A percentile compares a stretch with the other conserved stretches of the same genome.
Evolutionary conservation across 169 alveolate genomes (phyloP).

Genomic region (Cyclospora cayetanensis): DNA sequence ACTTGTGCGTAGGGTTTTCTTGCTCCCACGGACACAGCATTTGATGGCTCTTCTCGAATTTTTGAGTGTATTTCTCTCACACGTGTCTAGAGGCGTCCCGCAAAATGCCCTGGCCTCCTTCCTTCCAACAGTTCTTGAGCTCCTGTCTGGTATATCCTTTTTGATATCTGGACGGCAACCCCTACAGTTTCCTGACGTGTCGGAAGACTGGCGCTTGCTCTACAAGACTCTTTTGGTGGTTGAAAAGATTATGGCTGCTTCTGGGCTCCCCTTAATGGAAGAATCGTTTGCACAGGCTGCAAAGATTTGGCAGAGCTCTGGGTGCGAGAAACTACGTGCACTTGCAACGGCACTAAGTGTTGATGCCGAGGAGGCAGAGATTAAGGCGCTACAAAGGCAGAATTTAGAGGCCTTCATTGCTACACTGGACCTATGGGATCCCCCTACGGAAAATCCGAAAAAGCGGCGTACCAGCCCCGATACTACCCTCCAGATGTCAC

Average conservation of each 20-base stretch:
- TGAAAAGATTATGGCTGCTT: constrained; percentile 22
- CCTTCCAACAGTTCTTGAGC: constrained; percentile 10
- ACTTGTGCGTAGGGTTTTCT: constrained; percentile 49
- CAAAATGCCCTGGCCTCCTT: not conserved
- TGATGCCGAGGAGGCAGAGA: constrained; percentile 1
- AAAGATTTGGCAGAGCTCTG: not conserved
- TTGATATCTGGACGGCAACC: not conserved
- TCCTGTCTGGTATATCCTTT: not conserved
- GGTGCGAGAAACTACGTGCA: not conserved
- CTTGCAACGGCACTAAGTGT: not conserved
- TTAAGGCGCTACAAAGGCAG: not conserved
- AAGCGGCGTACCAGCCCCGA: not conserved
- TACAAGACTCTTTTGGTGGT: constrained; percentile 37
- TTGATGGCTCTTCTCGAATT: constrained; percentile 58
- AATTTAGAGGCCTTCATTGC: not conserved
- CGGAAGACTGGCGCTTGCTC: constrained; percentile 63
- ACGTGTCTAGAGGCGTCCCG: not conserved
- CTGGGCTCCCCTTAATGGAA: constrained; percentile 27
- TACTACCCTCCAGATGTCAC: not conserved
- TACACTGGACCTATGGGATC: not conserved
- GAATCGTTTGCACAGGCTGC: constrained; percentile 31
- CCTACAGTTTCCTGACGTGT: not conserved
- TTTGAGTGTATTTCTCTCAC: constrained; percentile 29
- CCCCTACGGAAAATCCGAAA: not conserved
- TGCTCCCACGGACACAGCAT: constrained; percentile 40